These are phyloP conservation scores for Kwoniella dejecticola DNA, from an alignment of 768 basidiomycete genomes.

Conservation along the genomic window DNA sequence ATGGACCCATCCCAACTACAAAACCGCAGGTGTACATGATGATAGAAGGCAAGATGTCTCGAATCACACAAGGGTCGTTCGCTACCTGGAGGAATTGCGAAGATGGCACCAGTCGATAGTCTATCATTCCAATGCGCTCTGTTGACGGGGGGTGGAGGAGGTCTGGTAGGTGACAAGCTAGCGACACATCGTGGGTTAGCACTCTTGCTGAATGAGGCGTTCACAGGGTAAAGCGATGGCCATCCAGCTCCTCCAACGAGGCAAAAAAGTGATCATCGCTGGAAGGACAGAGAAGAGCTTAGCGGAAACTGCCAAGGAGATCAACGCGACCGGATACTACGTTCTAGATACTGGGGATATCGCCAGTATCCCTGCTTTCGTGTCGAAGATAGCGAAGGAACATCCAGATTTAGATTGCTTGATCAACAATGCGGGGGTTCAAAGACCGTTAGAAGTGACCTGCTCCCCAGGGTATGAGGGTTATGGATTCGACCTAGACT, in stretches of 20 bases:
- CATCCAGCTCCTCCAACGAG: constrained; percentile 27
- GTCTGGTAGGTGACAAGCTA: constrained; percentile 26
- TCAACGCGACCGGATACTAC: constrained; percentile 38
- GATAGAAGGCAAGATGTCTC: no score
- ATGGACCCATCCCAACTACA: no score
- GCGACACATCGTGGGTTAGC: background rate
- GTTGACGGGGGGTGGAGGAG: constrained; percentile 38
- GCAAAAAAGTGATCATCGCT: constrained; percentile 35
- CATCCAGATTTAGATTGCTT: constrained; percentile 41
- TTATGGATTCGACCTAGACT: constrained; percentile 30
- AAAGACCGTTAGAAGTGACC: constrained; percentile 28
- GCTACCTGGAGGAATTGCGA: background rate
- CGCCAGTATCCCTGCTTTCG: constrained; percentile 13
- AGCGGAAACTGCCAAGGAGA: constrained; percentile 24
- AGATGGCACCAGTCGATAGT: constrained; percentile 14
- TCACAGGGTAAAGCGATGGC: constrained; percentile 42
- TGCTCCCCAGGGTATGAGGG: constrained; percentile 15
- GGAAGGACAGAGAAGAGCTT: constrained; percentile 34
- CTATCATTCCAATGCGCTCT: constrained; percentile 35
- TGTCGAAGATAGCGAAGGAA: constrained; percentile 28
- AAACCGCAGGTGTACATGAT: no score
- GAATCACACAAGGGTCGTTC: background rate
- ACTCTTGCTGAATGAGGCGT: background rate
- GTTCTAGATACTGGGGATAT: constrained; percentile 35
- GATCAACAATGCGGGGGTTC: constrained; percentile 47